Base-by-base conservation (phyloP, 805 yeast genomes). In the Lachancea thermotolerans region DNA sequence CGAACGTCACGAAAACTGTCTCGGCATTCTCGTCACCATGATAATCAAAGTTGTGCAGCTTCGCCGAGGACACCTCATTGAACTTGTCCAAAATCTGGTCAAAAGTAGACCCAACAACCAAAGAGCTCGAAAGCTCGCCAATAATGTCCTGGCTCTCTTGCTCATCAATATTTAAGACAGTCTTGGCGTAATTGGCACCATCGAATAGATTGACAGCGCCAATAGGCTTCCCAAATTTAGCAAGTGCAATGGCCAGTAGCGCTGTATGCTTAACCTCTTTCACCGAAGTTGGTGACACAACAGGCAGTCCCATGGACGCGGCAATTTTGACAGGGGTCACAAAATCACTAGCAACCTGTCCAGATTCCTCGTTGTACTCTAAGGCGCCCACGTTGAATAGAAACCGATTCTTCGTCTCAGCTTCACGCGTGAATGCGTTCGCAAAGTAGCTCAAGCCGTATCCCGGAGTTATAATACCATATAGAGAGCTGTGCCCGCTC, bases 1-100 rank as follows among this genome's bases (percentile, higher is more conserved):
- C 95, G 52, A 84, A 80, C n/a, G 81, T 72, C 30, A 89, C 91
- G 62, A 85, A 81, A n/a, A 90, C 85, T 18, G 83, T 78, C 37
- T 77, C 77, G 8, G 95, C 82, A 45, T 71, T 64, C 9, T 62
- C 60, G 44, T 71, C 70, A 43, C 96, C 96, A 48, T 62, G 67
- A 65, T 82, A 87, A 64, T 85, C 50, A 44, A 64, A 64, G 40
- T 64, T 60, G 41, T 54, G 55, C 46, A 64, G 47, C 15, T 52
- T 55, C 41, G 39, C 43, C 1, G 54, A 51, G 12, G 65, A 51
- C 3, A 49, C 31, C 37, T 59, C 59, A 41, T 61, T 61, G 45
- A 62, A 64, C 12, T 44, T 46, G 31, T 52, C 54, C 41, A 64
- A 45, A 35, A 62, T 51, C 15, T 55, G 56, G 27, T 58, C 58